Evolutionary conservation across 495 filamentous ascomycete species (phyloP).

Genomic region (Coniosporium apollinis): DNA sequence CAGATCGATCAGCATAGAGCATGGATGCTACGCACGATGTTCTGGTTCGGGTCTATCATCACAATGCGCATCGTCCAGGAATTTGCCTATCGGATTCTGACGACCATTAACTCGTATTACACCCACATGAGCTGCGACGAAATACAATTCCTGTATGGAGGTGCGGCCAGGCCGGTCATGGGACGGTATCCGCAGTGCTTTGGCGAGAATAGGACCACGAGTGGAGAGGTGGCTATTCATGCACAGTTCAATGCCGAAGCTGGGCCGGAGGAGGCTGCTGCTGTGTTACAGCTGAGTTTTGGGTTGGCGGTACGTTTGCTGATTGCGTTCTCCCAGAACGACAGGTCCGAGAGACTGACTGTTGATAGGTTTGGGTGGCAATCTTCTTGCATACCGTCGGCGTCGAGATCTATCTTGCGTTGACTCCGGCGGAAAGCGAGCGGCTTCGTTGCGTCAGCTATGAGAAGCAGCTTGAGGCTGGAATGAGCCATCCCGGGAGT

Average conservation of each 20-base stretch:
- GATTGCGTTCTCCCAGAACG: no score
- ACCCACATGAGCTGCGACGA: slow-evolving; percentile 26
- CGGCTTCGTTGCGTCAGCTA: slow-evolving; percentile 32
- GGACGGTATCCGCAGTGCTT: neutral
- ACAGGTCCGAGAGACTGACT: no score
- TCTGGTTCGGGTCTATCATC: slow-evolving; percentile 32
- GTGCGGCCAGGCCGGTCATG: neutral
- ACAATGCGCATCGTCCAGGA: slow-evolving; percentile 27
- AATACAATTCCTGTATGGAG: slow-evolving; percentile 12
- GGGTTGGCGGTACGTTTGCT: no score
- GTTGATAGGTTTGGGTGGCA: slow-evolving; percentile 29
- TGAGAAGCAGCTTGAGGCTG: slow-evolving; percentile 33
- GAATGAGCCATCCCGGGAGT: slow-evolving; percentile 29
- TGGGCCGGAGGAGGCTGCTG: no score
- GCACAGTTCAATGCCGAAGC: no score
- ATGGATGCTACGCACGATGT: slow-evolving; percentile 38
- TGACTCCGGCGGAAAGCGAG: slow-evolving; percentile 33
- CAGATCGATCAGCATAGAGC: slow-evolving; percentile 40
- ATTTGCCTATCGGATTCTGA: slow-evolving; percentile 23
- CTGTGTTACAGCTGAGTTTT: no score
- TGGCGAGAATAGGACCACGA: no score
- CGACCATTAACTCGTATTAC: slow-evolving; percentile 20
- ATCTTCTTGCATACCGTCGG: slow-evolving; percentile 28
- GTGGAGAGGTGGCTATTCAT: no score
- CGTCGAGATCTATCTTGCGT: slow-evolving; percentile 33